phyloP scores from a whole-genome alignment of 2,329 filamentous ascomycete species.

The Colletotrichum lentis region DNA sequence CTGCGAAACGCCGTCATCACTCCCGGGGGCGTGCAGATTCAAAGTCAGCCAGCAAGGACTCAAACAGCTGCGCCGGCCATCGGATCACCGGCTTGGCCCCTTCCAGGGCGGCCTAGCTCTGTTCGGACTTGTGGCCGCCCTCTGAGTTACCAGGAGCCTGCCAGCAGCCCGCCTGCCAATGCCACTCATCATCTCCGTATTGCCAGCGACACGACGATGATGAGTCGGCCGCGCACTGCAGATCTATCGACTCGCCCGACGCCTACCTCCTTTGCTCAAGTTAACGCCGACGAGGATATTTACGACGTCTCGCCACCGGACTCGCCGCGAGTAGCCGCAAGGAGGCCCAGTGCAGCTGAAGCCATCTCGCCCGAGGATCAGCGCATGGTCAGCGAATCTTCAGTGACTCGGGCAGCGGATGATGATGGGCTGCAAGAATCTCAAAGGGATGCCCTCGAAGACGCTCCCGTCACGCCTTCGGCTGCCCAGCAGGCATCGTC shows the following conservation, averaged over 20 bases:
- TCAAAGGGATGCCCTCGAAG: not conserved
- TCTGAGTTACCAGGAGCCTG: conserved; percentile 29
- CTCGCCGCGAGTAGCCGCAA: conserved; percentile 47
- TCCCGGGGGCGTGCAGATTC: conserved; percentile 43
- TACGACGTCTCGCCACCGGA: conserved; percentile 59
- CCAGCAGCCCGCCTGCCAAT: conserved; percentile 13
- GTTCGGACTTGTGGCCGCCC: conserved; percentile 32
- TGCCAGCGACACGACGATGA: conserved; percentile 34
- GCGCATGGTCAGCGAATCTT: conserved; percentile 17
- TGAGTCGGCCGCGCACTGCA: conserved; percentile 33
- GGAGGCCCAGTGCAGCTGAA: conserved; percentile 17
- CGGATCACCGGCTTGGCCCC: conserved; percentile 32
- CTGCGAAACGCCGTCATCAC: conserved; percentile 59
- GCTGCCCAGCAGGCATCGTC: conserved; percentile 4
- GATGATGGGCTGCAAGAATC: conserved; percentile 5
- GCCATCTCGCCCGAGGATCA: conserved; percentile 5
- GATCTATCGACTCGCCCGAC: conserved; percentile 20
- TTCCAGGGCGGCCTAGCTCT: conserved; percentile 22
- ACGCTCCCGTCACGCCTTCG: not conserved
- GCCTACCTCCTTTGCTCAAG: conserved; percentile 23
- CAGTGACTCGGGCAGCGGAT: conserved; percentile 4
- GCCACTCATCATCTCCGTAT: conserved; percentile 28
- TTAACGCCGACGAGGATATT: conserved; percentile 52
- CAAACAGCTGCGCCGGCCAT: conserved; percentile 38
- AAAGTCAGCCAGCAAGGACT: conserved; percentile 41